Percentiles rank a stretch among this genome's conserved stretches.
These are phyloP conservation scores for Ustilago nuda DNA, from an alignment of 1,284 basidiomycete species.

Conservation along the genomic window DNA sequence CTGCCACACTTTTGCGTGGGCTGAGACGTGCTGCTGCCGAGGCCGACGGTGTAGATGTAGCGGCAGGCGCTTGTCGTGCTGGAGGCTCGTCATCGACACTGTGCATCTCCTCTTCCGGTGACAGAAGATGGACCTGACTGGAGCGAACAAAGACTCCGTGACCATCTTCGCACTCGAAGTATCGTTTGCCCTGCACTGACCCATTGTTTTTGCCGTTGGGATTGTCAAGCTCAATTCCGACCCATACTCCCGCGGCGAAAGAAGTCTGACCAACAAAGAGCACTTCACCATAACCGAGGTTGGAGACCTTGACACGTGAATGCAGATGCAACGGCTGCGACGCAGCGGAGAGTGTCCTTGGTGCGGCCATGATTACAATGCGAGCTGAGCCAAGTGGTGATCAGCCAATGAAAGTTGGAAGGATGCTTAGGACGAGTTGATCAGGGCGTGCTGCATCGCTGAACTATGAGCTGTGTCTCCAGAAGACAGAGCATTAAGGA, in stretches of 20 bases:
- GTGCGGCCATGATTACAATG: conserved; percentile 16
- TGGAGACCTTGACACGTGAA: conserved; percentile 57
- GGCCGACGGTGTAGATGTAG: conserved; percentile 19
- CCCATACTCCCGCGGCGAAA: conserved; percentile 91
- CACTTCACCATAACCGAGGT: conserved; percentile 81
- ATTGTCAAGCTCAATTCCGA: conserved; percentile 85
- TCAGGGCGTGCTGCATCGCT: not conserved
- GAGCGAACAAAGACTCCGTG: conserved; percentile 92
- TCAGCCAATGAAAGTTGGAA: not conserved
- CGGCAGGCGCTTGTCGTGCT: conserved; percentile 7
- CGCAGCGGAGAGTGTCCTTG: conserved; percentile 21
- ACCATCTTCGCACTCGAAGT: conserved; percentile 83
- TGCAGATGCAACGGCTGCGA: conserved; percentile 57
- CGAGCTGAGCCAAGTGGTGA: not conserved
- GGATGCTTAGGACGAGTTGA: not conserved
- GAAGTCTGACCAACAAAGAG: conserved; percentile 85
- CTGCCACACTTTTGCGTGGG: conserved; percentile 36
- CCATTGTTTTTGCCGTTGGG: conserved; percentile 95
- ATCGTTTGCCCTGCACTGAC: conserved; percentile 81
- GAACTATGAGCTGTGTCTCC: not conserved
- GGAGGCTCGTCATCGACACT: conserved; percentile 43
- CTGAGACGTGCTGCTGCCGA: conserved; percentile 29
- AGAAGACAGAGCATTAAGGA: not conserved
- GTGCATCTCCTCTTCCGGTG: conserved; percentile 47
- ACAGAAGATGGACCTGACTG: conserved; percentile 81